phyloP scores from a whole-genome alignment of 2,329 filamentous ascomycete genomes.

The Paracoccidioides brasiliensis region DNA sequence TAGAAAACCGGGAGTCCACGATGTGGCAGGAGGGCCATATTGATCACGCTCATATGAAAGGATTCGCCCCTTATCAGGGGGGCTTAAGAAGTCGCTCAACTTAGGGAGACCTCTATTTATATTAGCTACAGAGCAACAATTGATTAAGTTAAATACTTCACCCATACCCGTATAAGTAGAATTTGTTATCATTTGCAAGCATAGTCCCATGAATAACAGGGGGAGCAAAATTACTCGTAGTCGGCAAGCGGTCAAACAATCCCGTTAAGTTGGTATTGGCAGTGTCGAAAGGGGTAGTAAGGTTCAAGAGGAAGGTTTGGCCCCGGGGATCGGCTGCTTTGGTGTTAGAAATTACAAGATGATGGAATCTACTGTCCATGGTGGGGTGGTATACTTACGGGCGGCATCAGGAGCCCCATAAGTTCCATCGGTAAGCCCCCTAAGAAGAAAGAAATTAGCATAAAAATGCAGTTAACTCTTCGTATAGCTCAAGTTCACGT shows the following conservation, averaged over 20 bases:
- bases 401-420: background rate
- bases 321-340: background rate
- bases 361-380: too few relatives aligned
- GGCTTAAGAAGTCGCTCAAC: slow-evolving; percentile 22
- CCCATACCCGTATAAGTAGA: slow-evolving; percentile 48
- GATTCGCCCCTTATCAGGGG: slow-evolving; percentile 34
- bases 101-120: slow-evolving; percentile 33
- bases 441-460: slow-evolving; percentile 1
- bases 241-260: slow-evolving; percentile 38
- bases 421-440: slow-evolving; percentile 35
- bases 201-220: slow-evolving; percentile 51
- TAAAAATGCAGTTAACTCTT: background rate
- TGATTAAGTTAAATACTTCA: background rate
- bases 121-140: background rate
- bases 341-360: background rate
- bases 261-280: slow-evolving; percentile 39
- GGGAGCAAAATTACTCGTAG: slow-evolving; percentile 42
- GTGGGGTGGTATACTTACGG: too few relatives aligned
- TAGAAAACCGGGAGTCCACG: slow-evolving; percentile 35
- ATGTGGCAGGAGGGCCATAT: slow-evolving; percentile 36
- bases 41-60: slow-evolving; percentile 42
- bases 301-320: slow-evolving; percentile 43
- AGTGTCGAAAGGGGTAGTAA: slow-evolving; percentile 44
- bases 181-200: slow-evolving; percentile 51
- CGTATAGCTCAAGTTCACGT: slow-evolving; percentile 1